Evolutionary conservation across 345 rosid species (phyloP), one percentile per base, ranked within the genome.

Genomic region (Euphorbia tirucalli): DNA sequence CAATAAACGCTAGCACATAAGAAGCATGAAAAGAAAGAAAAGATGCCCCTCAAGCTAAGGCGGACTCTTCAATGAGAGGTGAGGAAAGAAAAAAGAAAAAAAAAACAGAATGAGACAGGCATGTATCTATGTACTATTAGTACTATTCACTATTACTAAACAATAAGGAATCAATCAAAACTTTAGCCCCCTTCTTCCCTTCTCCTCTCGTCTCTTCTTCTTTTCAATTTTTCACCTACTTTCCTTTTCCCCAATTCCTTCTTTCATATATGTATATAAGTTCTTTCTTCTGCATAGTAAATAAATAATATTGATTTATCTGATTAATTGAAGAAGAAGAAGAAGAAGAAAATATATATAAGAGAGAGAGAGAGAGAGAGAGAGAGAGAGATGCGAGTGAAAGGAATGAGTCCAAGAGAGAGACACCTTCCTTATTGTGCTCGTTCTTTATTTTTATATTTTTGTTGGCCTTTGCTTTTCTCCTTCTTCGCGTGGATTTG

Each of bases 31-130:
- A 71, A 82, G 82, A 82, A 71, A 71, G 80, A 66, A 74, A 73
- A 82, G 84, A 84, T 74, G 83, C 79, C 77, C 71, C 72, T 43
- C 48, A 75, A 73, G 75, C 72, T 14, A 71, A 73, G 87, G 85
- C 82, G 80, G 83, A 81, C 80, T 77, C 85, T 79, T 77, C 85
- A 81, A 84, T 77, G 80, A 41, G n/a, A n/a, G n/a, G n/a, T n/a
- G n/a, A n/a, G n/a, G n/a, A n/a, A n/a, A n/a, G n/a, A n/a, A n/a
- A n/a, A n/a, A n/a, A n/a, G n/a, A n/a, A n/a, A n/a, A 39, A 31
- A 37, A 59, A 13, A 49, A 49, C 7, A 44, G 49, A 67, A 58
- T 48, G 72, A 49, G 77, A 60, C 41, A 65, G 31, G 54, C 25
- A 50, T 7, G 7, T 35, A 35, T 35, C 3, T 7, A 35, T 35